phyloP scores from a whole-genome alignment of 176 grass and related monocot genomes.

The Chrysopogon serrulatus region DNA sequence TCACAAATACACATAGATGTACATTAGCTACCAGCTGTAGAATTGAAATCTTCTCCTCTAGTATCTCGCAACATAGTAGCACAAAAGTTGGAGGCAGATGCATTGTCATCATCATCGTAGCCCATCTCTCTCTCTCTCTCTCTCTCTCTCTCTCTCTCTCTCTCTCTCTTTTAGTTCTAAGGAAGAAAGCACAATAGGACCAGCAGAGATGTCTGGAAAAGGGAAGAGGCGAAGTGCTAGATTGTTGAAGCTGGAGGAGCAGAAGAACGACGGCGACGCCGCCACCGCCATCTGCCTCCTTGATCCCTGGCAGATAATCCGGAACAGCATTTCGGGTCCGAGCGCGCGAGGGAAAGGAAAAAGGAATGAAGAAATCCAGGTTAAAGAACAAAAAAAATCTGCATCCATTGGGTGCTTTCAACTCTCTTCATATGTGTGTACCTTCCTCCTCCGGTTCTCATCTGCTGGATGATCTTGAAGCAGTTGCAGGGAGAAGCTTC shows the following conservation, averaged over 20 bases:
- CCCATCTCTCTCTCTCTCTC: not conserved
- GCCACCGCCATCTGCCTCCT: not conserved
- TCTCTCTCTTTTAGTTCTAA: not conserved
- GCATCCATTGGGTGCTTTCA: not conserved
- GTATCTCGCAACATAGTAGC: not conserved
- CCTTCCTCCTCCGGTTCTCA: not conserved
- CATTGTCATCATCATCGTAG: not conserved
- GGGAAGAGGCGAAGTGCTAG: slow-evolving; percentile 76
- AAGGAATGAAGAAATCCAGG: slow-evolving; percentile 35
- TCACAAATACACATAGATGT: not conserved
- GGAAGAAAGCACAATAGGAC: not conserved
- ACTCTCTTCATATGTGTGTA: not conserved
- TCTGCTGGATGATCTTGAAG: slow-evolving; percentile 4
- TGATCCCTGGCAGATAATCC: slow-evolving; percentile 38
- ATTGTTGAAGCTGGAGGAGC: slow-evolving; percentile 49
- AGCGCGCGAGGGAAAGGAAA: slow-evolving; percentile 35
- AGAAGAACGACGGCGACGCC: slow-evolving; percentile 40
- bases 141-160: not conserved
- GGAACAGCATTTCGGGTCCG: slow-evolving; percentile 27
- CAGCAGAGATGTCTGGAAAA: slow-evolving; percentile 42
- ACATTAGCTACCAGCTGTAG: slow-evolving; percentile 33
- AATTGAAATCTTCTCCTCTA: not conserved
- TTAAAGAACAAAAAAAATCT: not conserved
- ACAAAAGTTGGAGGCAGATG: not conserved
- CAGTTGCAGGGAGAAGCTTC: slow-evolving; percentile 46